Percentiles rank a stretch among this genome's conserved stretches.
Evolutionary conservation across 2,329 filamentous ascomycete genomes (phyloP).

Genomic region (Bertia moriformis): DNA sequence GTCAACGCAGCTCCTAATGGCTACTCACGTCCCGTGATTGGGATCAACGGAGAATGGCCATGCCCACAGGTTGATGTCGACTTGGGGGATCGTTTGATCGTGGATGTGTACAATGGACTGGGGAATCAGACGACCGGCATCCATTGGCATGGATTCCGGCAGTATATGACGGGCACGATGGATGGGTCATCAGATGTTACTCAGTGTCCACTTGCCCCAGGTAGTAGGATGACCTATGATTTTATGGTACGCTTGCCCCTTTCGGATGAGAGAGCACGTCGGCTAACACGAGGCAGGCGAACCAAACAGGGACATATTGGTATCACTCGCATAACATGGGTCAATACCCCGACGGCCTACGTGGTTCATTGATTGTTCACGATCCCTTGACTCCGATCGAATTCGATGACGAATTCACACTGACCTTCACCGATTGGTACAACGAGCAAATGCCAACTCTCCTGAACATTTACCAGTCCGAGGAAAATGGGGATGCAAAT

Average conservation of each 20-base stretch:
- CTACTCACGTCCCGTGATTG: constrained; percentile 29
- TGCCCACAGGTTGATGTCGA: constrained; percentile 36
- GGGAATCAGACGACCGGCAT: constrained; percentile 35
- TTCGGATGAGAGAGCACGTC: neutral
- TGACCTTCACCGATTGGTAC: constrained; percentile 62
- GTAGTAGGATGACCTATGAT: constrained; percentile 33
- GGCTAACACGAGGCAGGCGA: neutral
- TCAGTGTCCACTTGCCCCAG: constrained; percentile 37
- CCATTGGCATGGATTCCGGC: constrained; percentile 44
- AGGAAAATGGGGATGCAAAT: constrained; percentile 26
- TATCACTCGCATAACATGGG: neutral
- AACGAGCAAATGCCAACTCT: constrained; percentile 38
- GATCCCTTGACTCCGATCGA: constrained; percentile 45
- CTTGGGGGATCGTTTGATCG: constrained; percentile 31
- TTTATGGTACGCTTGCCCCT: constrained; percentile 23
- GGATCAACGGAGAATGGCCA: constrained; percentile 49
- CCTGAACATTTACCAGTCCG: constrained; percentile 31
- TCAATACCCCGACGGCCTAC: neutral
- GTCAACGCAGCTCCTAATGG: neutral
- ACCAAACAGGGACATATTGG: neutral
- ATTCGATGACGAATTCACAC: constrained; percentile 46
- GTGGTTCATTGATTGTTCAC: constrained; percentile 31
- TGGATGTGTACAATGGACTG: constrained; percentile 32
- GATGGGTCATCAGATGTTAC: constrained; percentile 41
- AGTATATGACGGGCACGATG: constrained; percentile 35